Conservation (phyloP, 805 yeast species). For the Jamesozyma spencerorum region DNA sequence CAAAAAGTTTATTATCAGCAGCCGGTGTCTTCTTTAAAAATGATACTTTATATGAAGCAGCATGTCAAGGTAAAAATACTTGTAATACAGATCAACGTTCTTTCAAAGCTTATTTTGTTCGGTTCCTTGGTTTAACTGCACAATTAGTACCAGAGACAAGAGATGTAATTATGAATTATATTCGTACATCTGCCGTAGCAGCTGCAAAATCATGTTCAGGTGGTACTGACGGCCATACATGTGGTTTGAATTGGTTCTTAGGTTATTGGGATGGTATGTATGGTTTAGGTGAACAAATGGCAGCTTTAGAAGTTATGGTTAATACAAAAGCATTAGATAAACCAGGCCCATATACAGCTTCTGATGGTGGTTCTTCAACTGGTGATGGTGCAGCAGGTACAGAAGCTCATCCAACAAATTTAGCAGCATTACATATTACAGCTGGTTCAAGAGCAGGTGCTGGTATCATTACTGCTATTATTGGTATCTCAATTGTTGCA, state of each 20-base stretch:
- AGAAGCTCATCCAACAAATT: conserved; percentile 30
- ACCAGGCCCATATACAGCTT: conserved; percentile 53
- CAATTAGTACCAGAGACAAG: conserved; percentile 51
- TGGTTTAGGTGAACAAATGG: conserved; percentile 88
- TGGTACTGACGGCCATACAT: conserved; percentile 79
- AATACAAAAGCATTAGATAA: conserved; percentile 30
- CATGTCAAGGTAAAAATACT: conserved; percentile 56
- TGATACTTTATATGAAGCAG: conserved; percentile 64
- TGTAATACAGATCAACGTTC: conserved; percentile 87
- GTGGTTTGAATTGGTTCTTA: conserved; percentile 75
- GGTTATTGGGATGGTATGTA: conserved; percentile 59
- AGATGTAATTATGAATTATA: conserved; percentile 25
- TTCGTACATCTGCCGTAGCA: conserved; percentile 48
- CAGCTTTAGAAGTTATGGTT: conserved; percentile 61
- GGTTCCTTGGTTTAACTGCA: conserved; percentile 69
- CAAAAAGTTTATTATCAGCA: conserved; percentile 47
- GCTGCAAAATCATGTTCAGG: conserved; percentile 83
- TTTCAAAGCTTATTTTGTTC: conserved; percentile 76
- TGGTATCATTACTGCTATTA: conserved; percentile 50
- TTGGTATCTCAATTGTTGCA: conserved; percentile 39
- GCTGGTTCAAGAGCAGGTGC: conserved; percentile 58
- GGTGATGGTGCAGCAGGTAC: conserved; percentile 69
- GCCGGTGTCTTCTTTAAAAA: conserved; percentile 44
- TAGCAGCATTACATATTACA: conserved; percentile 35
- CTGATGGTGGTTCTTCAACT: conserved; percentile 58